phyloP scores from a whole-genome alignment of 116 monocot species.

The Dioscorea cayenensis region DNA sequence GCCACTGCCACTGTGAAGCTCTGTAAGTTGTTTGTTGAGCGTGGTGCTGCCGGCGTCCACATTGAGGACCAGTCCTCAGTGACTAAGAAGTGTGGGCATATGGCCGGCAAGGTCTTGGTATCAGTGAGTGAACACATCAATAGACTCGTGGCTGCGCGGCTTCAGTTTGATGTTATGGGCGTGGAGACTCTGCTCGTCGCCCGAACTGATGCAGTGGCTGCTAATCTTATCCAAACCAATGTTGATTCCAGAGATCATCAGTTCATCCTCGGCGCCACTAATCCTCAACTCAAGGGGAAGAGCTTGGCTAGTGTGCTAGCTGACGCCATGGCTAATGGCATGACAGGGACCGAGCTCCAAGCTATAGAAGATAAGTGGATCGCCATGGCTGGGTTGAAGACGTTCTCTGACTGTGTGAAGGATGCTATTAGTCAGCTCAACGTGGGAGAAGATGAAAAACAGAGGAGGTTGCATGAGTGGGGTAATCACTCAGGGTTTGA shows the following conservation, averaged over 20 bases:
- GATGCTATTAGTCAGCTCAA: constrained; percentile 39
- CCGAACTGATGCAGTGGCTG: constrained; percentile 81
- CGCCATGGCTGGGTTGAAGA: constrained; percentile 57
- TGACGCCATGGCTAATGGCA: constrained; percentile 48
- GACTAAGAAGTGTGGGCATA: constrained; percentile 96
- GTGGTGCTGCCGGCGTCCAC: constrained; percentile 90
- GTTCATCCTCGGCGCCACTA: constrained; percentile 83
- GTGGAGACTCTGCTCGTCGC: constrained; percentile 79
- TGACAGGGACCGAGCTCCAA: constrained; percentile 61
- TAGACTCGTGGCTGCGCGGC: constrained; percentile 76
- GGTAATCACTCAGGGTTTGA: constrained; percentile 15
- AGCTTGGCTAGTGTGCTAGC: constrained; percentile 40
- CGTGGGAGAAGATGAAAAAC: constrained; percentile 37
- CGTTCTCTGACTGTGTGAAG: constrained; percentile 61
- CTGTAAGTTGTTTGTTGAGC: constrained; percentile 86
- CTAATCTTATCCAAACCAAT: constrained; percentile 76
- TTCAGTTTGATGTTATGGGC: constrained; percentile 91
- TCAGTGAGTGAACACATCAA: constrained; percentile 65
- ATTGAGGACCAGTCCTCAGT: constrained; percentile 87
- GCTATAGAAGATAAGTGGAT: constrained; percentile 65
- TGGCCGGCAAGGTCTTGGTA: constrained; percentile 92
- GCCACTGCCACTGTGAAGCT: constrained; percentile 86
- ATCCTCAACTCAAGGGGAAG: constrained; percentile 36
- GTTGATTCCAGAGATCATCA: constrained; percentile 80
- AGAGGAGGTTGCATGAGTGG: constrained; percentile 44